Base-by-base conservation (phyloP, 768 basidiomycete species). In the Xerocomellus chrysenteron region DNA sequence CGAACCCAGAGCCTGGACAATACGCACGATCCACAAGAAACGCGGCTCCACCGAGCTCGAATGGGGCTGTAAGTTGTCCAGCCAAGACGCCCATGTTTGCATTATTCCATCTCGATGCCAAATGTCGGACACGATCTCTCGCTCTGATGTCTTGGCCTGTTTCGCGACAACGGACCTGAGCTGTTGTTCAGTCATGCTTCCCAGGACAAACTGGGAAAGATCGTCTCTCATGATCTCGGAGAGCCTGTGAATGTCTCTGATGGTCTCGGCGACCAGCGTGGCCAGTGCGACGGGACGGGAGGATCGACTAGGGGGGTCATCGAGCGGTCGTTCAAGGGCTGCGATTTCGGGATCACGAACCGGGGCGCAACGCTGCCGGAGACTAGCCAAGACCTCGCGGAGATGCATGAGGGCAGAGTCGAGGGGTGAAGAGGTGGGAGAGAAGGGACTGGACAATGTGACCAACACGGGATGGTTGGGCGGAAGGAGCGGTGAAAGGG, bases 401-500 rank as follows among this genome's bases (percentile, higher is more conserved):
- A 90, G 73, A 52, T 85, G 73, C 32, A 68, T 70, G n/a, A 82
- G 62, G 17, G 81, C 76, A 19, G 86, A 84, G 44, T 80, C 77
- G 16, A 90, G 74, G 0, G 87, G 88, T 1, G 85, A 83, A 1
- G 86, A 81, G 0, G 88, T 87, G 0, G 89, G 89, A 2, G 87
- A 76, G 12, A 85, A 72, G 0, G 85, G 88, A 2, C 81, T 76
- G 7, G 83, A 79, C 21, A 90, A 74, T 0, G 76, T 75, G 26
- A 73, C 60, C 4, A 90, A 62, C 30, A 86, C 68, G 4, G 73
- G 73, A 61, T 88, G 83, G 0, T 68, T 64, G 1, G 75, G 69
- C 0, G 88, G 87, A 19, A 90, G 78, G n/a, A 90, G 78, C 5
- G 84, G 78, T 0, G 70, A 65, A 8, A 90, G 71, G 0, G 78